These are phyloP conservation scores for Aspergillus pseudoterreus DNA, from an alignment of 2,329 filamentous ascomycete genomes.

Conservation along the genomic window DNA sequence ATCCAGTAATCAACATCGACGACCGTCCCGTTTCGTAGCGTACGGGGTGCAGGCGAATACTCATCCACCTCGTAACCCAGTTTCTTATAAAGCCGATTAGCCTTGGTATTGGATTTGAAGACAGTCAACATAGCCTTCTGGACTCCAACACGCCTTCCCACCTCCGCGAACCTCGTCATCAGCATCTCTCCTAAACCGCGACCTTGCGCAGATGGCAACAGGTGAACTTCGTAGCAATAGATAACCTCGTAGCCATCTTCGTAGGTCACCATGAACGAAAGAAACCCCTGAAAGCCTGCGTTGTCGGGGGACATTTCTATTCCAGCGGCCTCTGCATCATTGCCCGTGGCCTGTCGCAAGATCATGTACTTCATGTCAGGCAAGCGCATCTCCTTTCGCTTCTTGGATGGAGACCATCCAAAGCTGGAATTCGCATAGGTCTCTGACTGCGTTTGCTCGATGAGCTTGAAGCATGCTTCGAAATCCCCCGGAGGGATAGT, in stretches of 20 bases:
- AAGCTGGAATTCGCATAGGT: constrained; percentile 51
- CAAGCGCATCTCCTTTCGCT: constrained; percentile 56
- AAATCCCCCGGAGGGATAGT: constrained; percentile 41
- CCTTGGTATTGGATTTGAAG: constrained; percentile 50
- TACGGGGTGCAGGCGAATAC: constrained; percentile 49
- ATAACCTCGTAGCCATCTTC: constrained; percentile 54
- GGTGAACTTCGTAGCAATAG: constrained; percentile 64
- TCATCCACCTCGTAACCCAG: constrained; percentile 52
- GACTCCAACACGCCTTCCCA: constrained; percentile 46
- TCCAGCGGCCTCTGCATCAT: neutral
- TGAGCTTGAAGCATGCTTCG: constrained; percentile 50
- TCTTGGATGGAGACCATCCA: constrained; percentile 54
- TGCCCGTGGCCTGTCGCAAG: constrained; percentile 25
- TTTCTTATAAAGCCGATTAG: constrained; percentile 48
- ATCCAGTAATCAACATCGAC: constrained; percentile 52
- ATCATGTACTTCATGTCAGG: constrained; percentile 58
- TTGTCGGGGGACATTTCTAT: neutral
- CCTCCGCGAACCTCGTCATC: constrained; percentile 46
- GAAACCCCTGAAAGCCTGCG: constrained; percentile 37
- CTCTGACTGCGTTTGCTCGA: constrained; percentile 51
- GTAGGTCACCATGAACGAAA: constrained; percentile 56
- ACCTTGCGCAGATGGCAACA: constrained; percentile 42
- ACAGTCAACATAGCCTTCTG: constrained; percentile 60
- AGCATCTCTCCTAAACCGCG: constrained; percentile 51
- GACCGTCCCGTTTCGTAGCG: constrained; percentile 47